phyloP scores from a whole-genome alignment of 768 basidiomycete genomes.

The Kwoniella shandongensis region DNA sequence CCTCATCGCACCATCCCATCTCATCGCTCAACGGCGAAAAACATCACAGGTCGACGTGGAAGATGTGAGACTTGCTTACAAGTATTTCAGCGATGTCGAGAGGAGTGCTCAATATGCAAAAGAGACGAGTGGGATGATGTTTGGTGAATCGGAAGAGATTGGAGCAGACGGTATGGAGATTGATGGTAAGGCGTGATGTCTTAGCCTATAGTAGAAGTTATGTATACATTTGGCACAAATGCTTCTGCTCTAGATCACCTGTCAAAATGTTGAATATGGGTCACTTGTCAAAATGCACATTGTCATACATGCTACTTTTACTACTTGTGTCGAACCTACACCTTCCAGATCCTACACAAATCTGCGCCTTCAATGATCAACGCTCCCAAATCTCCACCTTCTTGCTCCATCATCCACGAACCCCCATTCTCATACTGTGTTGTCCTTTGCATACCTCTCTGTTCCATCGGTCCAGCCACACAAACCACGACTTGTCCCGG shows the following conservation, averaged over 20 bases:
- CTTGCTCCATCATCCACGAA: conserved; percentile 49
- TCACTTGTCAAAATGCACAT: too few relatives aligned
- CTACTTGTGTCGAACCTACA: neutral
- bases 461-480: conserved; percentile 27
- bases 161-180: conserved; percentile 14
- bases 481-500: conserved; percentile 39
- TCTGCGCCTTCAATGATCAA: conserved; percentile 35
- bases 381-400: conserved; percentile 29
- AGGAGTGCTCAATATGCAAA: conserved; percentile 51
- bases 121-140: conserved; percentile 54
- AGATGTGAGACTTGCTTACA: conserved; percentile 80
- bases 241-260: too few relatives aligned
- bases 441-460: conserved; percentile 36
- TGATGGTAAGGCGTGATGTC: conserved; percentile 1
- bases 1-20: conserved; percentile 86
- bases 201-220: too few relatives aligned
- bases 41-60: conserved; percentile 73
- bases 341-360: conserved; percentile 48
- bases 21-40: conserved; percentile 80
- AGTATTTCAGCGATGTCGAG: conserved; percentile 53
- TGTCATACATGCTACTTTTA: too few relatives aligned
- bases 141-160: conserved; percentile 48
- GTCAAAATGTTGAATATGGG: too few relatives aligned
- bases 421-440: conserved; percentile 47
- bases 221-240: too few relatives aligned